Percentiles rank a stretch among this genome's conserved stretches.
These are phyloP conservation scores for Hypholoma fasciculare DNA, from an alignment of 768 basidiomycete species.

Conservation along the genomic window DNA sequence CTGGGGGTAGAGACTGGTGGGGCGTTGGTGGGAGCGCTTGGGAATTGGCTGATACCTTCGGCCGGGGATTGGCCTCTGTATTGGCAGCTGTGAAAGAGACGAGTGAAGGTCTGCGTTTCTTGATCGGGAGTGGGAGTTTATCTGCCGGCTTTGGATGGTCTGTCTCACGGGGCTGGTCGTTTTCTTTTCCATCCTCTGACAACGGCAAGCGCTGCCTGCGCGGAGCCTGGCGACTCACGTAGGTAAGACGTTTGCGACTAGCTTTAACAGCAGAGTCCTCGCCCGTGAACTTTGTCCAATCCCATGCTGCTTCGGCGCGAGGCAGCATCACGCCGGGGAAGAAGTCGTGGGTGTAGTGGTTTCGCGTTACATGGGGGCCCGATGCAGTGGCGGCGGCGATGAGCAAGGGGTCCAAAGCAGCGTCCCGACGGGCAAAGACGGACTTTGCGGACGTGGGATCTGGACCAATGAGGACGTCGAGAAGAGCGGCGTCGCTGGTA, in stretches of 20 bases:
- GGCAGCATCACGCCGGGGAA: constrained; percentile 59
- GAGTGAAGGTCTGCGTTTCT: constrained; percentile 41
- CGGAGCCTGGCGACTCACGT: constrained; percentile 77
- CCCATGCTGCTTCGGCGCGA: constrained; percentile 51
- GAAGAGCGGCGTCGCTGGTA: constrained; percentile 58
- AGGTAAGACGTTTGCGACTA: constrained; percentile 50
- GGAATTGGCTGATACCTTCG: constrained; percentile 21
- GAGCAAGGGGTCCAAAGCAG: constrained; percentile 75
- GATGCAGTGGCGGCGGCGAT: constrained; percentile 77
- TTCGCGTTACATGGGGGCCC: constrained; percentile 76
- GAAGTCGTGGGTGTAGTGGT: constrained; percentile 85
- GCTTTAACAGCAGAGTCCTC: constrained; percentile 38
- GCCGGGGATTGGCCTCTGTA: constrained; percentile 24
- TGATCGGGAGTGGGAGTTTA: constrained; percentile 37
- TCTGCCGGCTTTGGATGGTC: constrained; percentile 39
- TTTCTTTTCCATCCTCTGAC: constrained; percentile 50
- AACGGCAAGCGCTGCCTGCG: constrained; percentile 55
- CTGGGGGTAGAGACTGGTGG: constrained; percentile 26
- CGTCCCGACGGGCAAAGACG: constrained; percentile 60
- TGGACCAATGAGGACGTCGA: constrained; percentile 65
- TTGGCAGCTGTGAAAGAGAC: constrained; percentile 19
- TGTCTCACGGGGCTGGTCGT: constrained; percentile 38
- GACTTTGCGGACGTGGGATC: constrained; percentile 37
- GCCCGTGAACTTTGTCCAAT: constrained; percentile 57
- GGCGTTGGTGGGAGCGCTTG: constrained; percentile 18